Percentiles rank a stretch among this genome's conserved stretches.
These are phyloP conservation scores for Teunomyces tritomae DNA, from an alignment of 805 yeast species.

Conservation along the genomic window DNA sequence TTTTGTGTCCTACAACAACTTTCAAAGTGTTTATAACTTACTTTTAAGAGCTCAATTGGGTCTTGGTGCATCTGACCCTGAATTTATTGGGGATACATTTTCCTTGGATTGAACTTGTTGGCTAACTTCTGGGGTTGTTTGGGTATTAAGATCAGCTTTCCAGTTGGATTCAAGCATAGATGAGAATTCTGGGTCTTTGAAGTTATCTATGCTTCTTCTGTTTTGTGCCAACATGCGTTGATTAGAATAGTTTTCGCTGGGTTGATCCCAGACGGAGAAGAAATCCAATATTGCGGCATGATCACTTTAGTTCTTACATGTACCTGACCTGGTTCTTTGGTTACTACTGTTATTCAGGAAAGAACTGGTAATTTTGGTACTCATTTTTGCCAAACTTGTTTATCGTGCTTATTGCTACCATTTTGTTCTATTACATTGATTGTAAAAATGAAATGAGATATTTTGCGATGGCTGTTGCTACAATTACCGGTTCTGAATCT, in stretches of 20 bases:
- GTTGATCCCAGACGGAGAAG: constrained; percentile 39
- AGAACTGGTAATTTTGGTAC: constrained; percentile 31
- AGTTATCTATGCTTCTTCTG: constrained; percentile 29
- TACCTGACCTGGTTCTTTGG: constrained; percentile 40
- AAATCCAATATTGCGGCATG: constrained; percentile 42
- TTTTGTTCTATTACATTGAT: constrained; percentile 25
- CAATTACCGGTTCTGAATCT: neutral
- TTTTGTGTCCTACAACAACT: constrained; percentile 36
- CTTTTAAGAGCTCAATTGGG: constrained; percentile 41
- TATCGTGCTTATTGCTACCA: constrained; percentile 24
- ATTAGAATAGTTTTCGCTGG: constrained; percentile 37
- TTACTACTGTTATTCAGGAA: constrained; percentile 40
- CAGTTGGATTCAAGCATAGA: constrained; percentile 39
- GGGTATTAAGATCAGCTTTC: constrained; percentile 24
- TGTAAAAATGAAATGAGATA: constrained; percentile 29
- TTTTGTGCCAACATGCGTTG: constrained; percentile 34
- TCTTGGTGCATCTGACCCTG: constrained; percentile 35
- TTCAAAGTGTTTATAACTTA: constrained; percentile 32
- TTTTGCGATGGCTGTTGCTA: constrained; percentile 13
- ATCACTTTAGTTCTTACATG: constrained; percentile 40
- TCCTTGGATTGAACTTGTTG: constrained; percentile 26
- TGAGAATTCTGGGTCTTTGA: constrained; percentile 45
- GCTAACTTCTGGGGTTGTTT: constrained; percentile 40
- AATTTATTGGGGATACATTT: constrained; percentile 38
- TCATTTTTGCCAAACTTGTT: constrained; percentile 38